Evolutionary conservation across 345 rosid genomes (phyloP).

Genomic region (Murraya paniculata): DNA sequence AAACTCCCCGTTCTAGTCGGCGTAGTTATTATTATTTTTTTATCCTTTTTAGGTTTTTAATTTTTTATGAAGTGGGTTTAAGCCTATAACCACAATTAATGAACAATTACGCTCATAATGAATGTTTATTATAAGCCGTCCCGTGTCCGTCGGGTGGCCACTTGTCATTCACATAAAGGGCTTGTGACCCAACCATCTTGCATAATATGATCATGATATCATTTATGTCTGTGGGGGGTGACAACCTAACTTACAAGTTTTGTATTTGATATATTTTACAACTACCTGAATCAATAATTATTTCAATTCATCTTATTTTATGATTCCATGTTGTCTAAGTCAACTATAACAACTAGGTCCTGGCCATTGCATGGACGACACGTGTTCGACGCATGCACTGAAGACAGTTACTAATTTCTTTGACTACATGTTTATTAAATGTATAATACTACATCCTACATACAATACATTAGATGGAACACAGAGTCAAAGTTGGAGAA

Average conservation of each 20-base stretch:
- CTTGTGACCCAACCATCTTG: constrained; percentile 6
- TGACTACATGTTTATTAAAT: neutral
- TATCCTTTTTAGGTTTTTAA: neutral
- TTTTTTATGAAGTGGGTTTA: neutral
- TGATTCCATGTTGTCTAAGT: constrained; percentile 9
- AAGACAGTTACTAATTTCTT: neutral
- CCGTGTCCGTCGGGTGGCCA: constrained; percentile 24
- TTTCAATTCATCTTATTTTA: neutral
- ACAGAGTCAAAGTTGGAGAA: constrained; percentile 3
- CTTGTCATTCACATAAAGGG: constrained; percentile 24
- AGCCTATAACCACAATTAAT: constrained; percentile 14
- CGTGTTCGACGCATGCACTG: constrained; percentile 15
- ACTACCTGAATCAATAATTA: constrained; percentile 1
- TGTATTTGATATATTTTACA: constrained; percentile 11
- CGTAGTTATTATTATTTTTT: constrained; percentile 14
- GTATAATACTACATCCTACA: neutral
- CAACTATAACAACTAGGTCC: constrained; percentile 19
- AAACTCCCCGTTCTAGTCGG: constrained; percentile 49
- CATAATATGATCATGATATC: constrained; percentile 2
- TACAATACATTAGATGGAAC: neutral
- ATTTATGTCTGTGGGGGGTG: constrained; percentile 8
- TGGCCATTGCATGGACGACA: constrained; percentile 40
- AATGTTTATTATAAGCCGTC: constrained; percentile 36
- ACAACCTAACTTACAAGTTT: constrained; percentile 29
- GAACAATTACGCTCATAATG: constrained; percentile 2